These are phyloP conservation scores for Gaeumannomyces tritici DNA, from an alignment of 2,329 filamentous ascomycete genomes.

Conservation along the genomic window DNA sequence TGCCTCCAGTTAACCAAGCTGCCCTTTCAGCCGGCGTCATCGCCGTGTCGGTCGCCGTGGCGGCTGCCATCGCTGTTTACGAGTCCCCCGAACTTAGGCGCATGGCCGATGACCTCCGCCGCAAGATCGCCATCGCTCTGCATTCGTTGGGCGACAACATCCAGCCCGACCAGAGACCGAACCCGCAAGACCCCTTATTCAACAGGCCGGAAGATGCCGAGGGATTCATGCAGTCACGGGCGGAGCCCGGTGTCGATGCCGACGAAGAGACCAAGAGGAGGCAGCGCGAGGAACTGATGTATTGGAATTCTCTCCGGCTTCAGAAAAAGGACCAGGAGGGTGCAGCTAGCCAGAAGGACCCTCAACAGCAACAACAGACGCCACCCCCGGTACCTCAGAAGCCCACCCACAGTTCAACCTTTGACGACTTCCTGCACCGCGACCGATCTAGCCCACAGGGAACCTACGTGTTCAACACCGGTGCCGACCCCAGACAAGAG, in stretches of 20 bases:
- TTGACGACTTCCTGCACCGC: constrained; percentile 49
- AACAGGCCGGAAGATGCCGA: constrained; percentile 59
- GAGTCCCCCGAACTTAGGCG: constrained; percentile 55
- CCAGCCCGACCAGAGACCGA: constrained; percentile 26
- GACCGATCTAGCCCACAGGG: constrained; percentile 43
- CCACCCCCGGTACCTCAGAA: background rate
- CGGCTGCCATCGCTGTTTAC: constrained; percentile 50
- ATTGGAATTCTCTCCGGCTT: constrained; percentile 51
- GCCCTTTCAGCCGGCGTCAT: constrained; percentile 48
- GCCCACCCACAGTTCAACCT: constrained; percentile 28
- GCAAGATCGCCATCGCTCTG: constrained; percentile 50
- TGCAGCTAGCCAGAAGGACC: constrained; percentile 10
- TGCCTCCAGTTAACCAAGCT: constrained; percentile 48
- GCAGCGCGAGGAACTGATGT: constrained; percentile 55
- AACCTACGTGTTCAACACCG: constrained; percentile 48
- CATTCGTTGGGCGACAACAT: constrained; percentile 50
- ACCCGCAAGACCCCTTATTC: constrained; percentile 41
- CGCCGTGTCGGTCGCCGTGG: constrained; percentile 46
- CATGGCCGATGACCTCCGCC: constrained; percentile 50
- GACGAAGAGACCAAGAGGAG: constrained; percentile 51
- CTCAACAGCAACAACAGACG: constrained; percentile 10
- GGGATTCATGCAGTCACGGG: constrained; percentile 47
- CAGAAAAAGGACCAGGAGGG: constrained; percentile 32
- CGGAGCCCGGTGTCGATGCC: constrained; percentile 43
- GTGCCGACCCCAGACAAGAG: constrained; percentile 31